Base-by-base conservation (phyloP, 352 stramenopile species). In the Discostella stelligera region DNA sequence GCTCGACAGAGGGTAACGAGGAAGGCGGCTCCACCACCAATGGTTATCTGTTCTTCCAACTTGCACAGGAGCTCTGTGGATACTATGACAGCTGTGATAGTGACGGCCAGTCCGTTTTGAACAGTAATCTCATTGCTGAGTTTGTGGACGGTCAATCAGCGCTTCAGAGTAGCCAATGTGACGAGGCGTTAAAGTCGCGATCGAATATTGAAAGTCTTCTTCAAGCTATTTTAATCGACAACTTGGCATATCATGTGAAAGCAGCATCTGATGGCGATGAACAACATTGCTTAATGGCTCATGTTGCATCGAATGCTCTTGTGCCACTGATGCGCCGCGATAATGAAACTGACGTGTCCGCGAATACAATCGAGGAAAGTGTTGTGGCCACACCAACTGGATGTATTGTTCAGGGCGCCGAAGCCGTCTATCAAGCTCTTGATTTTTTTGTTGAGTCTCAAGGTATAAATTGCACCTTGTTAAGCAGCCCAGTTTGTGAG, bases 11-110 rank as follows among this genome's bases (percentile, higher is more conserved):
- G 65, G 72, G 62, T 21, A 9, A 44, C 25, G 48, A 46, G 41
- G 60, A 74, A 39, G 63, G 60, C 37, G 79, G 71, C 18, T 74
- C 41, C n/a, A 63, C 71, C n/a, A 64, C 63, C n/a, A 58, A 76
- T 66, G 82, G 82, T 25, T 76, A 84, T 37, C 71, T 89, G 0
- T 62, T 92, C 11, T 92, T 77, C 54, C 62, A 85, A 13, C 46
- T 87, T 30, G 85, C 87, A 13, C 80, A 92, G 50, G 74, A 87
- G 25, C 30, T 89, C 3, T 94, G 89, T 64, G 62, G 68, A 41
- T 58, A 81, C 44, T 94, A 89, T 71, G 71, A 77, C 52, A 87
- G 59, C 5, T 94, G 89, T 37, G 71, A 85, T 16, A 48, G 60
- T 10, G 44, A 75, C 63, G 79, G 64, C 3, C 52, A 74, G 9